These are phyloP conservation scores for Oemleria cerasiformis DNA, from an alignment of 306 rosid genomes.

Conservation along the genomic window DNA sequence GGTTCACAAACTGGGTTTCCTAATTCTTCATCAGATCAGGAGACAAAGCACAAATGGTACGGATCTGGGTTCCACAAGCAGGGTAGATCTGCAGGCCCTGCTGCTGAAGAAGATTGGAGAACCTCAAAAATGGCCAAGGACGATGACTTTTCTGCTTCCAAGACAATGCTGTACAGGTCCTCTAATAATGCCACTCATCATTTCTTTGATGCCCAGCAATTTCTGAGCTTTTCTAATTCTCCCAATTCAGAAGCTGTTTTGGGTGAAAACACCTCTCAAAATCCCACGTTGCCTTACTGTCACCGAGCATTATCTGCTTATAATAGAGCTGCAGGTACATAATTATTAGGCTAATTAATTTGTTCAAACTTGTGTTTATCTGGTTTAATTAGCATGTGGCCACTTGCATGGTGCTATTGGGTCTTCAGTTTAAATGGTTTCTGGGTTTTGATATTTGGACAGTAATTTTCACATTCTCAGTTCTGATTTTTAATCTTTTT, in stretches of 20 bases:
- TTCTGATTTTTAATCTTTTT: too few relatives aligned
- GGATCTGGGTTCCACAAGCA: conserved; percentile 71
- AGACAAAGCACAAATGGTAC: conserved; percentile 55
- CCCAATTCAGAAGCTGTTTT: conserved; percentile 56
- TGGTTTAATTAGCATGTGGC: neutral
- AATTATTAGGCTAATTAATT: neutral
- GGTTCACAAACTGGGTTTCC: conserved; percentile 49
- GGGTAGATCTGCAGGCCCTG: conserved; percentile 53
- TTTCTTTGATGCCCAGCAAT: conserved; percentile 50
- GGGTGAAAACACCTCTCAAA: conserved; percentile 31
- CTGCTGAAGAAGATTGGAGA: conserved; percentile 45
- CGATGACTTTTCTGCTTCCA: conserved; percentile 42
- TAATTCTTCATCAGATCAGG: conserved; percentile 62
- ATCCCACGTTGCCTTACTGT: conserved; percentile 32
- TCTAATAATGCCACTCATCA: conserved; percentile 38
- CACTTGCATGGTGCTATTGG: conserved; percentile 21
- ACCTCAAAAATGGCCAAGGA: conserved; percentile 48
- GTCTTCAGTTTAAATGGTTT: neutral
- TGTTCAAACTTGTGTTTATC: neutral
- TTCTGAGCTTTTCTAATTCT: conserved; percentile 69
- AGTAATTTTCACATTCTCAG: too few relatives aligned
- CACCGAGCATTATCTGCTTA: conserved; percentile 35
- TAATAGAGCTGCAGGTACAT: conserved; percentile 58
- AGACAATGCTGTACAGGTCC: conserved; percentile 41
- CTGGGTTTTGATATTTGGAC: neutral